Evolutionary conservation across 2,329 filamentous ascomycete genomes (phyloP), one percentile per base, ranked within the genome.

Genomic region (Claviceps arundinis): DNA sequence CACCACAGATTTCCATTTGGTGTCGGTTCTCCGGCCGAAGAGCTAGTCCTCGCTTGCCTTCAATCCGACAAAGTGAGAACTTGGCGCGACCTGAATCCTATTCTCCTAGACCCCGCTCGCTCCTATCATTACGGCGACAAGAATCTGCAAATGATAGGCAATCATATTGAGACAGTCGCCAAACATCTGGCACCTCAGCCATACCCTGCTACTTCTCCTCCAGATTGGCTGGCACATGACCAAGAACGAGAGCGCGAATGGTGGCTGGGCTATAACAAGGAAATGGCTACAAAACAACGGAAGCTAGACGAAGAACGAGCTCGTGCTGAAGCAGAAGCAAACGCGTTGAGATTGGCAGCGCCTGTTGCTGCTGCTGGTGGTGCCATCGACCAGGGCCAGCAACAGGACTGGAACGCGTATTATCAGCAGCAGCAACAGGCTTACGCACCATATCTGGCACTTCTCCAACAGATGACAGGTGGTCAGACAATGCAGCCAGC

Each of bases 191-290:
- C 68, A 45, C 68, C 67, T 50, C 71, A 73, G 54, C 68, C 74
- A 6, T 77, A 69, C 54, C 77, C 76, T 14, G 64, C 77, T 2
- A 72, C 60, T 1, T 70, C 75, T 44, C 74, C 78, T 3, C 77
- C 79, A 1, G 70, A 71, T 17, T 78, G 76, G 70, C 70, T 81
- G 56, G 64, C 64, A 9, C 64, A 71, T 22, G 68, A 75, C 37
- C 62, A 70, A 2, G 72, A 72, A 37, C 70, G 70, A 55, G 66
- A 73, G 0, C 70, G 71, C 9, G 72, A 77, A 55, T 82, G 78
- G 77, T 74, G 72, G 66, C 62, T 71, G 11, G 76, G 75, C 0
- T 74, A 71, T 55, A 69, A 70, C 51, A 70, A 66, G 54, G 71
- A 71, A 50, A 46, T 61, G 13, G 63, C 67, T 8, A 60, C 62